Percentiles rank a stretch among this genome's conserved stretches.
Evolutionary conservation across 108 stramenopile genomes (phyloP).

Genomic region (Ochromonas danica): DNA sequence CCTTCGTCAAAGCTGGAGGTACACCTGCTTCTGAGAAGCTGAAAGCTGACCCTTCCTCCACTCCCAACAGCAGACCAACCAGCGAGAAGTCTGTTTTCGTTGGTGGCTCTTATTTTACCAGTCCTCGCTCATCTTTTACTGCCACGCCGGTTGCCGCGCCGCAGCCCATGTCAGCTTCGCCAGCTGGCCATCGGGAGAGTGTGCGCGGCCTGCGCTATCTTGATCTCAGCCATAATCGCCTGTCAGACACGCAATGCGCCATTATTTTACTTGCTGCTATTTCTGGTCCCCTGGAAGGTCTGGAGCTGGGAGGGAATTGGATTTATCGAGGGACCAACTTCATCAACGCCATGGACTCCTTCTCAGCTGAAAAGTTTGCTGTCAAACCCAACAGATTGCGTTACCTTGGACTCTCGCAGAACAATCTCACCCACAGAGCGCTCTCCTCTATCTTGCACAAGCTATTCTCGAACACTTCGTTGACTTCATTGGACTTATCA

Average conservation of each 20-base stretch:
- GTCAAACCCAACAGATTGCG: not conserved
- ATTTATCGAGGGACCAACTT: constrained; percentile 4
- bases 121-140: not conserved
- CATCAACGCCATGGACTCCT: not conserved
- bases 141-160: not conserved
- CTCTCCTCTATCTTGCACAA: not conserved
- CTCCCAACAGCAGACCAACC: not conserved
- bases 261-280: not conserved
- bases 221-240: constrained; percentile 13
- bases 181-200: not conserved
- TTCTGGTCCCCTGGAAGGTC: constrained; percentile 20
- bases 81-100: no score
- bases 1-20: no score
- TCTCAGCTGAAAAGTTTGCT: not conserved
- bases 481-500: constrained; percentile 21
- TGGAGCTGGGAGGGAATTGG: constrained; percentile 19
- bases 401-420: constrained; percentile 21
- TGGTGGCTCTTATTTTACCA: not conserved
- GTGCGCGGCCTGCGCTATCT: constrained; percentile 14
- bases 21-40: not conserved
- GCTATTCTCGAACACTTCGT: not conserved
- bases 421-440: not conserved
- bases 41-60: not conserved
- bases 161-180: not conserved
- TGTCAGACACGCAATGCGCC: constrained; percentile 1